Evolutionary conservation across 345 rosid genomes (phyloP), one percentile per base, ranked within the genome.

Genomic region (Excoecaria agallocha): DNA sequence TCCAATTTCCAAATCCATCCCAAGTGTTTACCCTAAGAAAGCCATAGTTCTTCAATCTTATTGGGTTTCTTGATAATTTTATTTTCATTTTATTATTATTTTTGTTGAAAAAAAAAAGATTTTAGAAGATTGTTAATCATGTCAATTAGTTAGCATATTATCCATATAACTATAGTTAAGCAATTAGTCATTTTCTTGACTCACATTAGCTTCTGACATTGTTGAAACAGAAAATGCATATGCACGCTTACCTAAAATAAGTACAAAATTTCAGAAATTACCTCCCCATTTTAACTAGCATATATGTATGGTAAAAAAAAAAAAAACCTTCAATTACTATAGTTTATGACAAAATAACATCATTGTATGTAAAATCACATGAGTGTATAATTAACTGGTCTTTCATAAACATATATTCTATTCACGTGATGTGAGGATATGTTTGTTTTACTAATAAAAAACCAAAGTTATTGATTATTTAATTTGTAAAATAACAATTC

Each of bases 191-290:
- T 43, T 39, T 43, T 65, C 30, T 8, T 7, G 20, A 41, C 25
- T 65, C 51, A 61, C 11, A 30, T 30, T 30, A 30, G 24, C 16
- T 3, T 67, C 19, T 67, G 56, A 12, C 54, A 67, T 22, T 5
- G 56, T 48, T 67, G 41, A 67, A 67, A 48, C 70, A 48, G 70
- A 67, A 48, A 24, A 39, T 45, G 70, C 70, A 67, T 58, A 58
- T 43, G 48, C 48, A 43, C 6, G 48, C 8, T 6, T 43, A 43
- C 56, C 17, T 37, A 22, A 58, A 22, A 24, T 3, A 67, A 48
- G 56, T 67, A 51, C 52, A 15, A 70, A 70, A 12, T 69, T 69
- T 54, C 73, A 69, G 62, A 55, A 52, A 15, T 25, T 15, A 3
- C 74, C 41, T 41, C 7, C 64, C 50, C 10, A 56, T 15, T 38